Evolutionary conservation across 2,329 filamentous ascomycete genomes (phyloP).

Genomic region (Reticulascus tulasneorum): DNA sequence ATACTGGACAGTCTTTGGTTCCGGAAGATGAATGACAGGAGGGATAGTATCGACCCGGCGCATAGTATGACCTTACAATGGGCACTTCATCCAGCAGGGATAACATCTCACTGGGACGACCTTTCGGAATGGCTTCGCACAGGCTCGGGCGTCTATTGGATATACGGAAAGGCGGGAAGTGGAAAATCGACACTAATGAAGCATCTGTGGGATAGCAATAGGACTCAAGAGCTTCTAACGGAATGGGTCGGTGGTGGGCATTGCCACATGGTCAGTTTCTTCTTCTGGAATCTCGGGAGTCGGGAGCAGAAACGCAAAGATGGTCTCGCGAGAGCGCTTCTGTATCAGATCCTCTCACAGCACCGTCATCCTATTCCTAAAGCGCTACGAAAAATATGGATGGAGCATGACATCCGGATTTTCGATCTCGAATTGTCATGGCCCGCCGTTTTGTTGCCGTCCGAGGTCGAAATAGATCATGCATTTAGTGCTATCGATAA

Average conservation of each 20-base stretch:
- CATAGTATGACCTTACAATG: neutral
- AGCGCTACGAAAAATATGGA: neutral
- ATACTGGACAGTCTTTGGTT: no score
- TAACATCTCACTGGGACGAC: no score
- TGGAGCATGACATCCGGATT: no score
- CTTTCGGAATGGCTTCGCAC: neutral
- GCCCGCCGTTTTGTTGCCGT: neutral
- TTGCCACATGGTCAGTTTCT: neutral
- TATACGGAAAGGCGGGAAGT: conserved; percentile 6
- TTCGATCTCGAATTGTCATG: no score
- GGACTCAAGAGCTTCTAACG: neutral
- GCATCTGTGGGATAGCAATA: neutral
- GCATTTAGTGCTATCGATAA: neutral
- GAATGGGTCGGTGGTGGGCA: neutral
- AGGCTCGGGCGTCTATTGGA: conserved; percentile 4
- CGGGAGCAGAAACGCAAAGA: neutral
- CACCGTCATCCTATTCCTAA: neutral
- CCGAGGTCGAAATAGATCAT: neutral
- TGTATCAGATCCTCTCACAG: neutral
- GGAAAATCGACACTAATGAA: conserved; percentile 14
- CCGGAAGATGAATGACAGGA: neutral
- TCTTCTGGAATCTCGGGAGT: neutral
- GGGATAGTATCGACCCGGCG: neutral
- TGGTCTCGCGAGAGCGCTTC: neutral
- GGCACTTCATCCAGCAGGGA: neutral